A percentile compares a stretch with the other conserved stretches of the same genome.
Conservation (phyloP, 805 yeast genomes). For the Diddensiella santjacobensis region DNA sequence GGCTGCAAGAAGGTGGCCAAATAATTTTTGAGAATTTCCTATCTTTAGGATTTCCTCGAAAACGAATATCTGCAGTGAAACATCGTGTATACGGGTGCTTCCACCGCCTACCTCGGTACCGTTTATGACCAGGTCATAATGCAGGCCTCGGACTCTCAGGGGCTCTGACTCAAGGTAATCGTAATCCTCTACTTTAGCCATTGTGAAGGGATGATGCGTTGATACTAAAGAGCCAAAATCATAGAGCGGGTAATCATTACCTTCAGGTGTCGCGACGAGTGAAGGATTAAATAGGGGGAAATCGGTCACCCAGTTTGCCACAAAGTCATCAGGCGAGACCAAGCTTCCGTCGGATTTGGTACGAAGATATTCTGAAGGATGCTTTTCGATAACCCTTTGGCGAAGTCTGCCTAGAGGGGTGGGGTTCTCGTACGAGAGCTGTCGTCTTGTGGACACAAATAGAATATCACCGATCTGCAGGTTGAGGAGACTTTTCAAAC, state of each 20-base stretch:
- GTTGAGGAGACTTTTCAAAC: slow-evolving; percentile 38
- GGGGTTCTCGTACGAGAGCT: slow-evolving; percentile 79
- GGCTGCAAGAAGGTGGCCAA: slow-evolving; percentile 83
- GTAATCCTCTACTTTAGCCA: slow-evolving; percentile 73
- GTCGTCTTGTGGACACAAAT: slow-evolving; percentile 73
- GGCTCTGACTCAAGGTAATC: slow-evolving; percentile 52
- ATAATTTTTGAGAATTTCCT: slow-evolving; percentile 52
- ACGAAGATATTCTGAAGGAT: slow-evolving; percentile 51
- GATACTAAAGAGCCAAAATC: slow-evolving; percentile 49
- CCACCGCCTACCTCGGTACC: slow-evolving; percentile 99
- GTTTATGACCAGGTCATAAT: slow-evolving; percentile 88
- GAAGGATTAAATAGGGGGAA: slow-evolving; percentile 87
- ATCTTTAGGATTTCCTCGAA: slow-evolving; percentile 64
- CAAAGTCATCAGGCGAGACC: slow-evolving; percentile 21
- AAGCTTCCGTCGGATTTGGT: slow-evolving; percentile 22
- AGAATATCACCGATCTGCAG: slow-evolving; percentile 67
- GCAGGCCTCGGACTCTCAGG: slow-evolving; percentile 74
- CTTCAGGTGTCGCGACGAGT: slow-evolving; percentile 16
- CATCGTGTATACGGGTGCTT: slow-evolving; percentile 88
- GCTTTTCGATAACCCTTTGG: slow-evolving; percentile 60
- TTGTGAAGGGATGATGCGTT: slow-evolving; percentile 97
- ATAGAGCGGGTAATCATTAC: slow-evolving; percentile 57
- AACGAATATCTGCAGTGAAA: slow-evolving; percentile 68
- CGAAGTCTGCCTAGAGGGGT: slow-evolving; percentile 89
- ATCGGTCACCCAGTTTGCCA: slow-evolving; percentile 71